Percentiles rank a stretch among this genome's conserved stretches.
phyloP scores from a whole-genome alignment of 176 grass and related monocot species.

The Zea luxurians region DNA sequence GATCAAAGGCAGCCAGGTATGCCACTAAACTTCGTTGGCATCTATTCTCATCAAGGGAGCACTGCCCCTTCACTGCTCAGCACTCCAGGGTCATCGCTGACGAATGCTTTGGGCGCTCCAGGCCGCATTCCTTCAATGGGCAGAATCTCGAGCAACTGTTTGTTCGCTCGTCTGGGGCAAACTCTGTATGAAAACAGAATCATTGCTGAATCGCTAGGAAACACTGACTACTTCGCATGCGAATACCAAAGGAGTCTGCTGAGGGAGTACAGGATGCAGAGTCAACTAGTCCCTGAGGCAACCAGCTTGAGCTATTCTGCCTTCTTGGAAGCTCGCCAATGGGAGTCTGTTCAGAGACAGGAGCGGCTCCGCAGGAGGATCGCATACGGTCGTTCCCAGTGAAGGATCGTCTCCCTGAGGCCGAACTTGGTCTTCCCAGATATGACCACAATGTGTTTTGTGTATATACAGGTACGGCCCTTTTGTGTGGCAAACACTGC shows the following conservation, averaged over 20 bases:
- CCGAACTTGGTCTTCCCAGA: neutral
- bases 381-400: neutral
- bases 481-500: constrained; percentile 35
- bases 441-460: neutral
- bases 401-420: neutral
- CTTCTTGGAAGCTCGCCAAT: constrained; percentile 6
- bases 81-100: neutral
- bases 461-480: constrained; percentile 10
- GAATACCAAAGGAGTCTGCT: constrained; percentile 10
- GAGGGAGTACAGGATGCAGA: neutral
- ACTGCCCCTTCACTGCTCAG: neutral
- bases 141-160: neutral
- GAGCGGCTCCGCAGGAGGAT: constrained; percentile 2
- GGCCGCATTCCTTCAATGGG: neutral
- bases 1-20: constrained; percentile 12
- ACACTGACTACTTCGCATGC: neutral
- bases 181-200: neutral
- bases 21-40: neutral
- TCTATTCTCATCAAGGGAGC: neutral
- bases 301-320: constrained; percentile 2
- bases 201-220: neutral
- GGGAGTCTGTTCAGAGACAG: constrained; percentile 2
- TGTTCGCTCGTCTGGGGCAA: neutral
- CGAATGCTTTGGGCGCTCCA: neutral
- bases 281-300: neutral